Evolutionary conservation across 202 grass and related monocot genomes (phyloP), one percentile per base, ranked within the genome.

Genomic region (Panicum virgatum): DNA sequence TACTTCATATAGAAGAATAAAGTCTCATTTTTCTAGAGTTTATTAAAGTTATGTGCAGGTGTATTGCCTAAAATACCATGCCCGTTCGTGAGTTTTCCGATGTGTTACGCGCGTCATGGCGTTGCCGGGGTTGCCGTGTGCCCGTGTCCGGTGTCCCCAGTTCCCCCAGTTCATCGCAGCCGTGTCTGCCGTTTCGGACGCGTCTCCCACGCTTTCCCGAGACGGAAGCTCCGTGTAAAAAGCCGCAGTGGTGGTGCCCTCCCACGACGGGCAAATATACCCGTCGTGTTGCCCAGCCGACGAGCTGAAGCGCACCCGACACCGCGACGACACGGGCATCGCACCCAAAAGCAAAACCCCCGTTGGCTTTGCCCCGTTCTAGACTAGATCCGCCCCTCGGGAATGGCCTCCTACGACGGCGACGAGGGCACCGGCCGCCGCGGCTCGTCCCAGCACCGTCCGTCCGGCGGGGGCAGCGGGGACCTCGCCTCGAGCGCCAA

Each of bases 401-500:
- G 22, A 45, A 89, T 90, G 88, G 84, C 88, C 77, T 85, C 81
- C 85, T 88, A 81, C 66, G 89, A 77, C 82, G 82, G 50, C 71
- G 85, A 72, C 60, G 78, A 62, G 66, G 78, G 68, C 56, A 34
- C 54, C 18, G 71, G 65, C 36, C 44, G 72, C 9, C 66, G 60
- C 51, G 60, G 65, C 15, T 32, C 72, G 10, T 60, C 66, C 29
- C 80, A 82, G 57, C 85, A 85, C 59, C 85, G 44, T 0, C 76
- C 71, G 2, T 88, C 85, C 7, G 72, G 63, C 15, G 71, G 70
- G 22, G 80, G 80, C 16, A 80, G 79, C 84, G 80, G 83, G 9
- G 87, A 90, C 67, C 82, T 95, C 16, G 81, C 86, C 6, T 90
- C 87, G 7, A 95, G 93, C 78, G 90, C 93, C 13, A 91, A 95